Base-by-base conservation (phyloP, 495 filamentous ascomycete species). In the Penicillium salamii region DNA sequence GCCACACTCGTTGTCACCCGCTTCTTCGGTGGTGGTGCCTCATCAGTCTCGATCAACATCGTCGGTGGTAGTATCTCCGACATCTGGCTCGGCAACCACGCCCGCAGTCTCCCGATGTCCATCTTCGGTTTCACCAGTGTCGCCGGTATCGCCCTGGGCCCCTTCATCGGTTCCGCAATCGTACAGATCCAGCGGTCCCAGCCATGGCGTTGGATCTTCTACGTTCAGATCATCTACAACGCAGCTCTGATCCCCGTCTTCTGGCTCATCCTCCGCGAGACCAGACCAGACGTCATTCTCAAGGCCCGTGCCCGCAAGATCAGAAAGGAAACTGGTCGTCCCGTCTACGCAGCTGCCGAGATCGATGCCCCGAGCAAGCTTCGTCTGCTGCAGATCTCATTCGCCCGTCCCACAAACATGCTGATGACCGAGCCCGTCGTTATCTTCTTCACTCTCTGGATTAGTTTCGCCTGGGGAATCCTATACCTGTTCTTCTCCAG, bases 261-360 rank as follows among this genome's bases (percentile, higher is more conserved):
- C 55, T 69, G 52, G 53, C 19, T 79, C 12, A 55, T 71, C 13
- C 61, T 81, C 11, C 41, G 49, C 3, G 76, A 80, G 49, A 76
- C 71, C 17, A 68, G 74, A 4, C 50, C 55, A 0, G 61, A 64
- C 23, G 69, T 71, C 3, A 82, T 91, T 48, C 78, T 91, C 8
- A 74, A 75, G 2, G 57, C 66, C 4, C 78, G 86, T 12, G 87
- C 87, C 6, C 75, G 72, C 49, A 84, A 82, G 53, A 66, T 90
- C 24, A 75, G 86, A 14, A 69, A 78, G 29, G 61, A 79, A 42
- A 89, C 86, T 1, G 82, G 83, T 2, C 61, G 60, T 2, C 58
- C 62, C 0, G 57, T 73, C 23, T 75, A 71, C 46, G 69, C 71
- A 1, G 52, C 59, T 5, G 52, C 59, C 1, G 71, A 75, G 26